phyloP scores from a whole-genome alignment of 2,329 filamentous ascomycete genomes.

The Dactylellina drechsleri region DNA sequence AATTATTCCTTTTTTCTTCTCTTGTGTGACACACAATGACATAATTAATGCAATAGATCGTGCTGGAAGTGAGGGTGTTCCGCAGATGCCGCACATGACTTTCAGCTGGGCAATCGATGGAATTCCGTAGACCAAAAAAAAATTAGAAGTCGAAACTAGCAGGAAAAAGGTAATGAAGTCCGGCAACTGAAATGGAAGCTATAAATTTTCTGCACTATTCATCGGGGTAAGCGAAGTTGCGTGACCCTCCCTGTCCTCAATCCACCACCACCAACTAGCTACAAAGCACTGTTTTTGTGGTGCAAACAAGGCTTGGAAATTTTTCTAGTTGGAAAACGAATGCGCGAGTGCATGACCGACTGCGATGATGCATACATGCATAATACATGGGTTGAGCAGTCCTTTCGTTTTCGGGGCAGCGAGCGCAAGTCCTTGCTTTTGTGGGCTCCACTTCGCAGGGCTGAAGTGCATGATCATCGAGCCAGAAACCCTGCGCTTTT shows the following conservation, averaged over 20 bases:
- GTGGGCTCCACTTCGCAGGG: slow-evolving; percentile 18
- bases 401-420: background rate
- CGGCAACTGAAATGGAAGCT: background rate
- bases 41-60: no score
- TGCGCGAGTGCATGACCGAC: no score
- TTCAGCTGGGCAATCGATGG: no score
- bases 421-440: background rate
- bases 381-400: background rate
- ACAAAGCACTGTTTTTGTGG: no score
- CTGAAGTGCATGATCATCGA: slow-evolving; percentile 27
- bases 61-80: no score
- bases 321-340: background rate
- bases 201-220: background rate
- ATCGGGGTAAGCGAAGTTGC: slow-evolving; percentile 1
- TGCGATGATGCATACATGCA: no score
- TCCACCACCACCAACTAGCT: no score
- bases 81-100: no score
- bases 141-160: background rate
- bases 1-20: no score
- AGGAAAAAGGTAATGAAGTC: slow-evolving; percentile 1
- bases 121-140: background rate
- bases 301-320: no score
- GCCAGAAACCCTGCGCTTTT: background rate
- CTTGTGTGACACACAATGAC: no score
- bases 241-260: background rate